Evolutionary conservation across 441 rosid genomes (phyloP).

Genomic region (Populus hybrid): DNA sequence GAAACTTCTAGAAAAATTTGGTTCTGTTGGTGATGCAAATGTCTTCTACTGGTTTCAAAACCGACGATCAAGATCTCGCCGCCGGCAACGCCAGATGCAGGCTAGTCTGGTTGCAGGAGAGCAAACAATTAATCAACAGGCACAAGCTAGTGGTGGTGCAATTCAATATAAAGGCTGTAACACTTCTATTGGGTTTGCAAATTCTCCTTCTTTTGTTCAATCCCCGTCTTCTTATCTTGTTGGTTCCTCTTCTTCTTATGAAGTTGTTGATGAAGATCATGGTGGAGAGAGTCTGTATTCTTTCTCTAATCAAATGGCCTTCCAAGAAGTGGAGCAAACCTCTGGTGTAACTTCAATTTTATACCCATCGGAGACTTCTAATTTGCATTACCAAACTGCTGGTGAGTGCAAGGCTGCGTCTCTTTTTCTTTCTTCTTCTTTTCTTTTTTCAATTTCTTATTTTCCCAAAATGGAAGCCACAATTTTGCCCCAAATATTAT

Average conservation of each 20-base stretch:
- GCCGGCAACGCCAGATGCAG: slow-evolving; percentile 89
- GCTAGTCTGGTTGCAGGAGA: slow-evolving; percentile 49
- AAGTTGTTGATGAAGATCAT: slow-evolving; percentile 34
- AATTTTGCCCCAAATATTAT: not conserved
- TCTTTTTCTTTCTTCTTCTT: not conserved
- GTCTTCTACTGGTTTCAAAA: slow-evolving; percentile 99
- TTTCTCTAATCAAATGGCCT: slow-evolving; percentile 60
- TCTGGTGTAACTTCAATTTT: slow-evolving; percentile 46
- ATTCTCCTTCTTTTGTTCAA: slow-evolving; percentile 26
- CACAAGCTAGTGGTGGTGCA: slow-evolving; percentile 29
- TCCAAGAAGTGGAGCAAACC: slow-evolving; percentile 51
- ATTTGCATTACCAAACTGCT: slow-evolving; percentile 57
- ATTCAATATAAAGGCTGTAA: slow-evolving; percentile 36
- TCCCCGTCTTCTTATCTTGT: slow-evolving; percentile 39
- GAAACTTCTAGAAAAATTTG: slow-evolving; percentile 85
- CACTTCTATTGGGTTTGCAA: slow-evolving; percentile 31
- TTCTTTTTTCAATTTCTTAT: slow-evolving; percentile 4
- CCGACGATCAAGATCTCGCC: slow-evolving; percentile 91
- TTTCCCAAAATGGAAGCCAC: too few species aligned
- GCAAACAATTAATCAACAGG: slow-evolving; percentile 29
- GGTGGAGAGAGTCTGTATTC: slow-evolving; percentile 49
- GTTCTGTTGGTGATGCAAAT: slow-evolving; percentile 91
- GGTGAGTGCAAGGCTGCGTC: slow-evolving; percentile 51
- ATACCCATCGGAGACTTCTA: slow-evolving; percentile 55
- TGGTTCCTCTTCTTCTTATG: slow-evolving; percentile 50